phyloP scores from a whole-genome alignment of 768 basidiomycete species.

The Calvatia gigantea region DNA sequence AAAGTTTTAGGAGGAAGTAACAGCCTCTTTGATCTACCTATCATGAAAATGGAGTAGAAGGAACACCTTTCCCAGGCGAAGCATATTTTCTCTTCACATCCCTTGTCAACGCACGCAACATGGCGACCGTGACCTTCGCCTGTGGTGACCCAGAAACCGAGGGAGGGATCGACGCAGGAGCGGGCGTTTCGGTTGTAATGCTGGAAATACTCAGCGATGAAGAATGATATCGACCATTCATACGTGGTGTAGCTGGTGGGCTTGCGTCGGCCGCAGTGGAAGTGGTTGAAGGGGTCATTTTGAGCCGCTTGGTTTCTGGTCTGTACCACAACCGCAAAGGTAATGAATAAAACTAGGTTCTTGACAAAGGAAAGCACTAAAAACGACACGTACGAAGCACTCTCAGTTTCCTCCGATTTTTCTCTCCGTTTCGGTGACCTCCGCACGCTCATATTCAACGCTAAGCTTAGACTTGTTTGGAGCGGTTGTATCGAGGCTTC shows the following conservation, averaged over 20 bases:
- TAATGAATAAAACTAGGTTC: background rate
- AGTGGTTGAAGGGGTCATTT: background rate
- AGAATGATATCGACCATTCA: conserved; percentile 11
- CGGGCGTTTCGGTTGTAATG: background rate
- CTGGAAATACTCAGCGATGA: conserved; percentile 12
- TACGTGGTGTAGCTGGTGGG: conserved; percentile 10
- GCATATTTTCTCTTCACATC: conserved; percentile 49
- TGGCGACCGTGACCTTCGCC: conserved; percentile 52
- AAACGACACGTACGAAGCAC: conserved; percentile 33
- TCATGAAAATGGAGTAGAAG: background rate
- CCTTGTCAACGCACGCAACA: conserved; percentile 58
- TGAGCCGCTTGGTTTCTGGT: conserved; percentile 14
- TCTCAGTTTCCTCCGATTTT: conserved; percentile 35
- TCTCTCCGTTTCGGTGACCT: conserved; percentile 45
- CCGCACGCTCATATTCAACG: conserved; percentile 37
- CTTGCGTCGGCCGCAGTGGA: conserved; percentile 1
- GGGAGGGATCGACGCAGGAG: conserved; percentile 26
- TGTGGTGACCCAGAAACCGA: conserved; percentile 41
- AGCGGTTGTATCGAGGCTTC: conserved; percentile 27
- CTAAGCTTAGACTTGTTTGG: conserved; percentile 34
- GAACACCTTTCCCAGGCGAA: background rate
- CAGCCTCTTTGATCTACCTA: too few species aligned
- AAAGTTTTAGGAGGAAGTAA: too few species aligned
- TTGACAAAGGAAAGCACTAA: background rate
- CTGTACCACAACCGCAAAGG: too few species aligned